Percentiles rank a stretch among this genome's conserved stretches.
These are phyloP conservation scores for Sugiyamaella castrensis DNA, from an alignment of 1,139 yeast species.

Conservation along the genomic window DNA sequence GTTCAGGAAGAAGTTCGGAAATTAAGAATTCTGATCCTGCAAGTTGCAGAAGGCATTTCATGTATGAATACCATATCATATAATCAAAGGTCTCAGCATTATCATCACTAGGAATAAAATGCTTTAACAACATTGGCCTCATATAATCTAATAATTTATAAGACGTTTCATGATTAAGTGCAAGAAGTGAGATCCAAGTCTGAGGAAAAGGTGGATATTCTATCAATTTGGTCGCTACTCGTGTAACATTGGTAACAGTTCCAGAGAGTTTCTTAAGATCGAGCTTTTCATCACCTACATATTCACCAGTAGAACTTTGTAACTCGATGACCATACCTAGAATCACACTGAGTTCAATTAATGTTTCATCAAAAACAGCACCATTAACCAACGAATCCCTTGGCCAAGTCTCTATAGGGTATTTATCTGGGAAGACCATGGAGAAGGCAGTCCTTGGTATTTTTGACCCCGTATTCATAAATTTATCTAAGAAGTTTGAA, in stretches of 20 bases:
- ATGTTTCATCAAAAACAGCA: conserved; percentile 66
- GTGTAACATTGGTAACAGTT: background rate
- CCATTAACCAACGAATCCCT: conserved; percentile 69
- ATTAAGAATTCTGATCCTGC: conserved; percentile 41
- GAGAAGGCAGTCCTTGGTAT: conserved; percentile 29
- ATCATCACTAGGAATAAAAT: conserved; percentile 54
- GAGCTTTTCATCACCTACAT: background rate
- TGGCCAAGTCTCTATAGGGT: conserved; percentile 57
- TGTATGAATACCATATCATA: conserved; percentile 50
- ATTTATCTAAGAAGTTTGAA: background rate
- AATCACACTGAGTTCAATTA: conserved; percentile 58
- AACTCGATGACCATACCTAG: conserved; percentile 38
- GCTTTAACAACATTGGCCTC: conserved; percentile 28
- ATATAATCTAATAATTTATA: conserved; percentile 61
- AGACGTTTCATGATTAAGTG: conserved; percentile 50
- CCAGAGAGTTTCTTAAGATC: background rate
- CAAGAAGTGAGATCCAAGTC: conserved; percentile 35
- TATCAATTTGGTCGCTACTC: conserved; percentile 34
- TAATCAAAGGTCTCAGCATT: conserved; percentile 59
- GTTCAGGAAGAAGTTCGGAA: conserved; percentile 3
- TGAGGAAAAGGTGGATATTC: conserved; percentile 15
- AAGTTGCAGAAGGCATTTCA: conserved; percentile 57
- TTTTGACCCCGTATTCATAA: conserved; percentile 9
- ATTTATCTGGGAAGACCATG: conserved; percentile 59
- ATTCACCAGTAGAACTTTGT: background rate